These are phyloP conservation scores for Hirschfeldia incana DNA, from an alignment of 345 rosid genomes.

Conservation along the genomic window DNA sequence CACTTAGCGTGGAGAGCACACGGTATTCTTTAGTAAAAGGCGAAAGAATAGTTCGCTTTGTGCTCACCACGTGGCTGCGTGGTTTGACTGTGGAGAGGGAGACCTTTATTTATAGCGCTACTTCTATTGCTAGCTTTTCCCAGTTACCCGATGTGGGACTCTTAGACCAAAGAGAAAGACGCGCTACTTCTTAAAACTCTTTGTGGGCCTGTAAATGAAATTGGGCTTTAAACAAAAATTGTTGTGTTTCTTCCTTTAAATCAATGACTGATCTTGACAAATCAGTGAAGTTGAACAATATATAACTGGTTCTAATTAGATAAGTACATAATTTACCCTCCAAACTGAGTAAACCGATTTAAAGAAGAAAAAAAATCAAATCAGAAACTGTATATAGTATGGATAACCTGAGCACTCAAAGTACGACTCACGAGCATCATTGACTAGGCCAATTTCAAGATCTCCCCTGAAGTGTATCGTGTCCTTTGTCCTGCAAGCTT, in stretches of 20 bases:
- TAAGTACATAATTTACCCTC: no score
- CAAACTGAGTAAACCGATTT: no score
- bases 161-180: neutral
- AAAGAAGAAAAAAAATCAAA: no score
- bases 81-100: neutral
- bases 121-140: neutral
- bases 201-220: neutral
- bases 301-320: no score
- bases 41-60: constrained; percentile 42
- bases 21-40: constrained; percentile 45
- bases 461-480: no score
- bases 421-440: no score
- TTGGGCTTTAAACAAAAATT: neutral
- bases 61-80: constrained; percentile 37
- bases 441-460: no score
- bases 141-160: neutral
- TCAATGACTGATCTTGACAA: neutral
- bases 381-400: no score
- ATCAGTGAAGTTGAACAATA: neutral
- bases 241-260: neutral
- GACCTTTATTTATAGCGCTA: neutral
- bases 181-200: neutral
- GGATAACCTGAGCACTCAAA: no score
- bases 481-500: no score
- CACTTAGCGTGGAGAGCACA: constrained; percentile 34